Evolutionary conservation across 2,329 filamentous ascomycete species (phyloP).

Genomic region (Tricladium varicosporioides): DNA sequence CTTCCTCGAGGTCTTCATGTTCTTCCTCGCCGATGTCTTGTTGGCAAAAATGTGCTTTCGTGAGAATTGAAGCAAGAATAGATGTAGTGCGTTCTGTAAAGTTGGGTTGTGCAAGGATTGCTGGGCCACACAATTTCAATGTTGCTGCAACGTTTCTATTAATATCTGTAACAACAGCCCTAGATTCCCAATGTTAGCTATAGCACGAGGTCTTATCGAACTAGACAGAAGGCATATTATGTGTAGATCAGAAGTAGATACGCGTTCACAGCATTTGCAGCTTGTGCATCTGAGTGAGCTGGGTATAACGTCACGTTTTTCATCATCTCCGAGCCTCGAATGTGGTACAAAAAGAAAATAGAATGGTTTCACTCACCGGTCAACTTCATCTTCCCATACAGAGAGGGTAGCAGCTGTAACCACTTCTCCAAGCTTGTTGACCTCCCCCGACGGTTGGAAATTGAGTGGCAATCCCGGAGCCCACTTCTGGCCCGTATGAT

Average conservation of each 20-base stretch:
- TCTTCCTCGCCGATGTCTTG: constrained; percentile 84
- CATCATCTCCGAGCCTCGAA: constrained; percentile 63
- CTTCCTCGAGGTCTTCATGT: constrained; percentile 62
- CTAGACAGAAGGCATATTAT: too few relatives aligned
- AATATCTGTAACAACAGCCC: constrained; percentile 87
- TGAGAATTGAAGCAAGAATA: constrained; percentile 75
- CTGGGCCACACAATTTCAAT: constrained; percentile 86
- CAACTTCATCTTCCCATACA: constrained; percentile 85
- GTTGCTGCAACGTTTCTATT: constrained; percentile 90
- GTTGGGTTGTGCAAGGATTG: constrained; percentile 71
- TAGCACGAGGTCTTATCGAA: constrained; percentile 1
- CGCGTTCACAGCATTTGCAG: constrained; percentile 89
- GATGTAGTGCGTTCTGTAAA: constrained; percentile 75
- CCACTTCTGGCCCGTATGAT: constrained; percentile 79
- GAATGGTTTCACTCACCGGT: constrained; percentile 69
- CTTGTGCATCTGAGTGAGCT: constrained; percentile 97
- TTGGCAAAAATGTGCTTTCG: constrained; percentile 89
- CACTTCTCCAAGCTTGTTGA: constrained; percentile 82
- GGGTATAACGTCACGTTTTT: constrained; percentile 88
- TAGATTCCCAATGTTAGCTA: constrained; percentile 48
- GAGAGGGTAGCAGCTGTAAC: constrained; percentile 81
- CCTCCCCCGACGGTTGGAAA: constrained; percentile 72
- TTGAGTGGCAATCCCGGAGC: constrained; percentile 81
- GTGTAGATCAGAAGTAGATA: constrained; percentile 47
- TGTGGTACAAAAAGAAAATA: constrained; percentile 21